Percentiles rank a stretch among this genome's conserved stretches.
These are phyloP conservation scores for Collybia sp. DNA, from an alignment of 768 basidiomycete genomes.

Conservation along the genomic window DNA sequence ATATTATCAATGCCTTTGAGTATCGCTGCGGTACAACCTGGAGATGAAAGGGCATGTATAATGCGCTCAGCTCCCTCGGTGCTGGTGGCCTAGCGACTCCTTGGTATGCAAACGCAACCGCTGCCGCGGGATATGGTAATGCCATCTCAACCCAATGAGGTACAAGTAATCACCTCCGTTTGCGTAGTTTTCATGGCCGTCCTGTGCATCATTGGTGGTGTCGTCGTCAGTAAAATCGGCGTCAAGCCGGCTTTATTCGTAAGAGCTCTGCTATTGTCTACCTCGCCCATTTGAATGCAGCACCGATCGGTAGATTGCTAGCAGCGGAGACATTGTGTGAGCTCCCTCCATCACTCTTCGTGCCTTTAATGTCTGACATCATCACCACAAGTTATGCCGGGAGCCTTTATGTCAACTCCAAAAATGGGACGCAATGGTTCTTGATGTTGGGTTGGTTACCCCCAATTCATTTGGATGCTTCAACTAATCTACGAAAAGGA, in stretches of 20 bases:
- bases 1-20: too few relatives aligned
- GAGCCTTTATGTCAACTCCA: conserved; percentile 26
- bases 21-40: too few relatives aligned
- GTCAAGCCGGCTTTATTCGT: conserved; percentile 19
- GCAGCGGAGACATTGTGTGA: conserved; percentile 26
- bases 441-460: conserved; percentile 16
- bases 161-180: not conserved
- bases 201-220: conserved; percentile 23
- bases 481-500: conserved; percentile 2
- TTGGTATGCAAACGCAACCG: conserved; percentile 26
- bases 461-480: too few relatives aligned
- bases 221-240: conserved; percentile 28
- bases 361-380: not conserved
- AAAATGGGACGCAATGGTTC: conserved; percentile 29
- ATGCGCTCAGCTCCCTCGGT: conserved; percentile 23
- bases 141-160: too few relatives aligned
- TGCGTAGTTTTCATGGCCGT: conserved; percentile 23
- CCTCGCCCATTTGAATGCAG: not conserved
- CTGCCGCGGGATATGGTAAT: conserved; percentile 23
- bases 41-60: conserved; percentile 19
- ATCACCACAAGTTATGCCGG: conserved; percentile 20
- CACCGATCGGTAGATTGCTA: conserved; percentile 15
- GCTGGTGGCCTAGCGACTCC: conserved; percentile 27
- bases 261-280: not conserved
- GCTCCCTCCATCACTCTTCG: not conserved